Evolutionary conservation across 148 eudicot species (phyloP).

Genomic region (Arbutus unedo): DNA sequence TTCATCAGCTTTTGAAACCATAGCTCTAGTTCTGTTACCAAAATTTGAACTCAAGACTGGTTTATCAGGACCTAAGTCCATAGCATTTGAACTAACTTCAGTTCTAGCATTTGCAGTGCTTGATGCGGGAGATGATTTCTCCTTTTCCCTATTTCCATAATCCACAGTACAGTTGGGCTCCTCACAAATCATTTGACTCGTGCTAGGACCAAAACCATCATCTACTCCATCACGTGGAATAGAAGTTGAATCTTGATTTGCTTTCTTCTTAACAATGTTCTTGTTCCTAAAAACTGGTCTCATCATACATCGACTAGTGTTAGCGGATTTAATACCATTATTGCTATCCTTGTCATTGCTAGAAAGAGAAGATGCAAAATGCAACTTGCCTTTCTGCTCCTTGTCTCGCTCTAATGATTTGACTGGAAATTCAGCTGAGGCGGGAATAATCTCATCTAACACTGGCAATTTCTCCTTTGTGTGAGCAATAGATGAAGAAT

Average conservation of each 20-base stretch:
- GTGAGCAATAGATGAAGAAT: slow-evolving; percentile 23
- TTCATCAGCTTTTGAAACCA: slow-evolving; percentile 33
- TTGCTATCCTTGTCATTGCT: slow-evolving; percentile 8
- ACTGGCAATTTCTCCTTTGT: slow-evolving; percentile 32
- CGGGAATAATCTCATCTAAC: slow-evolving; percentile 33
- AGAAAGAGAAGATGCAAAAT: slow-evolving; percentile 23
- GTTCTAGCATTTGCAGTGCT: slow-evolving; percentile 16
- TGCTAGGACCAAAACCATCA: slow-evolving; percentile 14
- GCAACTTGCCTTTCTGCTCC: slow-evolving; percentile 21
- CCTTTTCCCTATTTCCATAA: slow-evolving; percentile 21
- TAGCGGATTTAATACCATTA: slow-evolving; percentile 23
- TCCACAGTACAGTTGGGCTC: slow-evolving; percentile 21
- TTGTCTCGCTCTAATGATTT: slow-evolving; percentile 21
- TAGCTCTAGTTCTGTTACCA: slow-evolving; percentile 17
- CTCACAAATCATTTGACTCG: slow-evolving; percentile 22
- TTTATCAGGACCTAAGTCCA: slow-evolving; percentile 29
- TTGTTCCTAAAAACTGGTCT: slow-evolving; percentile 36
- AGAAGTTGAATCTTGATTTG: slow-evolving; percentile 29
- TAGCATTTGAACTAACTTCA: slow-evolving; percentile 27
- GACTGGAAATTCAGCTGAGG: slow-evolving; percentile 23
- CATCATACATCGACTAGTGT: slow-evolving; percentile 26
- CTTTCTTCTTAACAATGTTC: slow-evolving; percentile 37
- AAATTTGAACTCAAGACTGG: slow-evolving; percentile 5
- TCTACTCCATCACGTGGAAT: slow-evolving; percentile 19
- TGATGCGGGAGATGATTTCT: slow-evolving; percentile 19